These are phyloP conservation scores for Dothistroma pini DNA, from an alignment of 2,329 filamentous ascomycete genomes.

Conservation along the genomic window DNA sequence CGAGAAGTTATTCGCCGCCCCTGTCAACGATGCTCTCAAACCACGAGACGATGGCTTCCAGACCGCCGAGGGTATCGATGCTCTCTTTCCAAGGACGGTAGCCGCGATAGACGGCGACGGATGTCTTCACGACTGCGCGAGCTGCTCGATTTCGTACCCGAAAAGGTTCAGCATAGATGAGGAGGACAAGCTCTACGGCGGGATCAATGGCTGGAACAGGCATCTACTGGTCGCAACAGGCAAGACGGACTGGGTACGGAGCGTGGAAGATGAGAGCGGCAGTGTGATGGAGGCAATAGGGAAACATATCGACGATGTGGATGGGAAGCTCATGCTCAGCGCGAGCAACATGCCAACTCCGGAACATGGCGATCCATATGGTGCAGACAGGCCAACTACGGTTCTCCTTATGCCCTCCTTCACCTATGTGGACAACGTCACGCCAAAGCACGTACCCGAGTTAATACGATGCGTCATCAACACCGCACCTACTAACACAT, in stretches of 20 bases:
- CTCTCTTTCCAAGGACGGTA: conserved; percentile 71
- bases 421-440: conserved; percentile 77
- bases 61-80: conserved; percentile 45
- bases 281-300: conserved; percentile 55
- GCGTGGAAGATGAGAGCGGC: conserved; percentile 79
- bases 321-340: conserved; percentile 75
- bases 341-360: conserved; percentile 88
- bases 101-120: conserved; percentile 81
- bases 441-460: conserved; percentile 66
- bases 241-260: conserved; percentile 89
- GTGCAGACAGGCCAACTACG: conserved; percentile 65
- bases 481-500: conserved; percentile 68
- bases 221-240: conserved; percentile 93
- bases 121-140: conserved; percentile 81
- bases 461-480: conserved; percentile 70
- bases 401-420: conserved; percentile 84
- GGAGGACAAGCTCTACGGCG: conserved; percentile 74
- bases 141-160: conserved; percentile 76
- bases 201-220: conserved; percentile 81
- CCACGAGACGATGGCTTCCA: conserved; percentile 41
- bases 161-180: conserved; percentile 69
- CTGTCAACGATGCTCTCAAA: conserved; percentile 23
- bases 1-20: conserved; percentile 22
- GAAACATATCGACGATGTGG: conserved; percentile 31
- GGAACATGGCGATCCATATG: conserved; percentile 42